A percentile compares a stretch with the other conserved stretches of the same genome.
Conservation (phyloP, 208 protist genomes). For the Trichomonas gallinae region DNA sequence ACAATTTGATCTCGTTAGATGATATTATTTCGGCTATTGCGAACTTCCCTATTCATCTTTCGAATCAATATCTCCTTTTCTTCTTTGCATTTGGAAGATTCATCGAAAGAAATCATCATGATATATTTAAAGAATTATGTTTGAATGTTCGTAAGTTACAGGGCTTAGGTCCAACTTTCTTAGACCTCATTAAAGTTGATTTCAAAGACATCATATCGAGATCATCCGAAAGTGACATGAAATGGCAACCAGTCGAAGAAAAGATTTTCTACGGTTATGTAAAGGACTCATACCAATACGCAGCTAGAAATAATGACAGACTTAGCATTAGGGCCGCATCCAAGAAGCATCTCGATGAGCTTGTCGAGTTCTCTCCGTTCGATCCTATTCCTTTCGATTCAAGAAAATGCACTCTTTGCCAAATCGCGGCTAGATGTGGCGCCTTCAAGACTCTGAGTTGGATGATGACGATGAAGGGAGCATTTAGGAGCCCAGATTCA, state of each 20-base stretch:
- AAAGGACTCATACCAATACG: background rate
- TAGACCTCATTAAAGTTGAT: background rate
- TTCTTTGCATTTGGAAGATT: background rate
- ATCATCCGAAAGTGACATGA: background rate
- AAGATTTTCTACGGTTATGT: background rate
- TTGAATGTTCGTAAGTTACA: background rate
- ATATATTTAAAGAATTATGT: background rate
- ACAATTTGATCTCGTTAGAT: background rate
- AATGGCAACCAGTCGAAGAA: background rate
- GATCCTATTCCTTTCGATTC: background rate
- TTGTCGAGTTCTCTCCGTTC: background rate
- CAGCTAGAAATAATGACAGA: background rate
- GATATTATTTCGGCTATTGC: background rate
- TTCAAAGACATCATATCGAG: background rate
- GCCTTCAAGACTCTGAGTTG: background rate
- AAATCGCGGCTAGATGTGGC: background rate
- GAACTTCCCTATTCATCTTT: background rate
- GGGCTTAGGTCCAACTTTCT: background rate
- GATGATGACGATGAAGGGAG: background rate
- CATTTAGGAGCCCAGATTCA: background rate
- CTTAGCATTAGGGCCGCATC: background rate
- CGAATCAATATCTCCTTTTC: background rate
- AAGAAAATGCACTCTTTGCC: background rate
- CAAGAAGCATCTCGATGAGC: background rate
- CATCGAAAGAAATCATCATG: background rate